Evolutionary conservation across 345 rosid genomes (phyloP), one percentile per base, ranked within the genome.

Genomic region (Acer campestre): DNA sequence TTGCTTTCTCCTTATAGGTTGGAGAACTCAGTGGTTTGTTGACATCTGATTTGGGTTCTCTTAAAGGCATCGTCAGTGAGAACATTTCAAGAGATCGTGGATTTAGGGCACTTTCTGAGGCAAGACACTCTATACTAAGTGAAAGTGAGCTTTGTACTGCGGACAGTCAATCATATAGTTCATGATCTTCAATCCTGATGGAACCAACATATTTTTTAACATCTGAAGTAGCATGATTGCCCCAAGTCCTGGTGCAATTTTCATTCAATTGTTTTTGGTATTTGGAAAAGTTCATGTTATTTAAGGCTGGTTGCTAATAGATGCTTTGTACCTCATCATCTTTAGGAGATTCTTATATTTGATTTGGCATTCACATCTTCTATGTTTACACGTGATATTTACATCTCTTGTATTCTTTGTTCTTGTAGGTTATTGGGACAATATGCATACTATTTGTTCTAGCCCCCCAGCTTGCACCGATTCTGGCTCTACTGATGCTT

Each of bases 91-190:
- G 99, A 80, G 99, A 93, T 85, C 99, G 99, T 71, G 98, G 99
- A 67, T 92, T 95, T 71, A 92, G 99, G 82, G 99, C 99, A 51
- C 87, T 93, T 91, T 92, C 98, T 40, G 97, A 95, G 99, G 99
- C 94, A 95, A 91, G 97, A 86, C 78, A 89, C 86, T 90, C 89
- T 89, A 85, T 89, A 72, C 78, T 84, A 73, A 75, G 72, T 73
- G 86, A 85, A 90, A 78, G 88, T 89, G 93, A 88, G 91, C 90
- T 89, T 73, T 86, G 79, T 81, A 79, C 79, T 74, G 73, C 86
- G 61, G 42, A 79, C 70, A 82, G 46, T 69, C 67, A 80, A 81
- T 79, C 71, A 66, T 79, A 73, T 77, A 69, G 73, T 68, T 78
- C 8, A 64, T 61, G 71, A 31, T 79, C 53, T 69, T 77, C 16